Conservation (phyloP, 306 rosid species). For the Cicer cuneatum region DNA sequence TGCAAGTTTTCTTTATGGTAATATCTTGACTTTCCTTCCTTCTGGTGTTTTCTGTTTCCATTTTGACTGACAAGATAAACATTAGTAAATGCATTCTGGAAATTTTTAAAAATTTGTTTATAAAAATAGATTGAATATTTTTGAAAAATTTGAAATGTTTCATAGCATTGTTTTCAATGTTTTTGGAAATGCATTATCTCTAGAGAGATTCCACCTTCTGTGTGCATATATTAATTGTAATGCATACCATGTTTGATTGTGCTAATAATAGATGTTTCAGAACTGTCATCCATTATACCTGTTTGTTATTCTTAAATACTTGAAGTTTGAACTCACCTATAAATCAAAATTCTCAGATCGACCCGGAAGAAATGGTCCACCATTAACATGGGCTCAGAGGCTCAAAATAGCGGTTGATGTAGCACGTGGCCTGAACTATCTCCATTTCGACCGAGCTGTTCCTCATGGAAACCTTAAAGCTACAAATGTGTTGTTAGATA, state of each 20-base stretch:
- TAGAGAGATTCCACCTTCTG: no score
- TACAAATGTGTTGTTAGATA: slow-evolving; percentile 84
- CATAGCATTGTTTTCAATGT: no score
- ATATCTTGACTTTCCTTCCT: slow-evolving; percentile 40
- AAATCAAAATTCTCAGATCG: slow-evolving; percentile 64
- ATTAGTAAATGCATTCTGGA: no score
- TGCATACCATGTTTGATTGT: slow-evolving; percentile 35
- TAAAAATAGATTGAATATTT: no score
- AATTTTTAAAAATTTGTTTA: no score
- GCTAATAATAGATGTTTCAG: not conserved
- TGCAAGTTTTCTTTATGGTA: slow-evolving; percentile 93
- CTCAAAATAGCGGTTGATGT: slow-evolving; percentile 96
- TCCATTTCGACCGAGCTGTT: slow-evolving; percentile 98
- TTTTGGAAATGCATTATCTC: no score
- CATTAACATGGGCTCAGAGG: slow-evolving; percentile 85
- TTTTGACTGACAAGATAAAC: no score
- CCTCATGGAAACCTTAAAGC: slow-evolving; percentile 98
- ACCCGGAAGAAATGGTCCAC: slow-evolving; percentile 92
- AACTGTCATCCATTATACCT: not conserved
- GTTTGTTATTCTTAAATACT: slow-evolving; percentile 15
- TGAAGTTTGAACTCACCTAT: slow-evolving; percentile 37
- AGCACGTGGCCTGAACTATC: slow-evolving; percentile 99
- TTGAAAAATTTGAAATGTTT: no score
- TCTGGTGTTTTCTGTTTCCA: no score
- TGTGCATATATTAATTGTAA: not conserved